phyloP scores from a whole-genome alignment of 108 stramenopile species.

The Parmales sp. region DNA sequence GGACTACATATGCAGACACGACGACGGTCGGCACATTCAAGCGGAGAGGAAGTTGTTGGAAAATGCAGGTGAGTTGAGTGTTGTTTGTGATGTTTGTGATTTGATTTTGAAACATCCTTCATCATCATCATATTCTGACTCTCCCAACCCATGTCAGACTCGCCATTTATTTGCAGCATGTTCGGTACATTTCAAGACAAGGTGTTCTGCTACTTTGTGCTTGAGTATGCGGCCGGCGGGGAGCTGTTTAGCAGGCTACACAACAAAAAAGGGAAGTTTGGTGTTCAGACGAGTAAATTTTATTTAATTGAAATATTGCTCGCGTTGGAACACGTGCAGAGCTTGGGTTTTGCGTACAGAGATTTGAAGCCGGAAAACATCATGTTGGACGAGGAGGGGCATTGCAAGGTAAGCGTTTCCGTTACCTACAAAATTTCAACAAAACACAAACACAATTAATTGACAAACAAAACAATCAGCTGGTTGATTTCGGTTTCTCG shows the following conservation, averaged over 20 bases:
- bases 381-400: conserved; percentile 35
- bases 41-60: conserved; percentile 14
- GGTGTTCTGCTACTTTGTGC: conserved; percentile 36
- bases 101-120: too few species aligned
- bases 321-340: conserved; percentile 50
- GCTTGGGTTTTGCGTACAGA: conserved; percentile 38
- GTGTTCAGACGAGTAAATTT: conserved; percentile 15
- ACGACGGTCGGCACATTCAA: conserved; percentile 23
- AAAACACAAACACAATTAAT: too few species aligned
- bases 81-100: too few species aligned
- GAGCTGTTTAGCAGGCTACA: conserved; percentile 53
- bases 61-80: too few species aligned
- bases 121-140: too few species aligned
- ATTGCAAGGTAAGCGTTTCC: too few species aligned
- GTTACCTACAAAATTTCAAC: too few species aligned
- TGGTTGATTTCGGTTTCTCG: conserved; percentile 52
- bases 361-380: conserved; percentile 60
- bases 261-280: conserved; percentile 9
- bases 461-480: too few species aligned
- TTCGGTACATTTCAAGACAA: conserved; percentile 44
- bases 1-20: conserved; percentile 15
- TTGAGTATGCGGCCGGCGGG: conserved; percentile 52
- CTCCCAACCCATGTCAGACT: conserved; percentile 25
- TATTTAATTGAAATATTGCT: conserved; percentile 35
- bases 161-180: conserved; percentile 46